Evolutionary conservation across 2,329 filamentous ascomycete genomes (phyloP).

Genomic region (Neocucurbitaria cava): DNA sequence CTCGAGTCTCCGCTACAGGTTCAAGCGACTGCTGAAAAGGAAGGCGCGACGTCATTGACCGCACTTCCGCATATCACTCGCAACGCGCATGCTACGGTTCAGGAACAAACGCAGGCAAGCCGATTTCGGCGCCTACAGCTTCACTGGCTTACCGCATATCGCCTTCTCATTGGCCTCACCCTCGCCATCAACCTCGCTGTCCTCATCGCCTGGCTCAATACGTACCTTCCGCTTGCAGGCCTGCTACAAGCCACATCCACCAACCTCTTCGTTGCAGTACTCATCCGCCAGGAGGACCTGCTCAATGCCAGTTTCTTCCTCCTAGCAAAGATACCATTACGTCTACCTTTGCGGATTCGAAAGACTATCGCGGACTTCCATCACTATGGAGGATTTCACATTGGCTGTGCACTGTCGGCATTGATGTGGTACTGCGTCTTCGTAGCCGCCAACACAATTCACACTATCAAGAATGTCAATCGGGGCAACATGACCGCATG

Average conservation of each 20-base stretch:
- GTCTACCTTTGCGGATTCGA: constrained; percentile 32
- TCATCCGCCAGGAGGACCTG: constrained; percentile 43
- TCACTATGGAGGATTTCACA: constrained; percentile 45
- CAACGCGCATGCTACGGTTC: no score
- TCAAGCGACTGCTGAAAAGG: background rate
- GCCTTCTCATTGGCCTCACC: constrained; percentile 15
- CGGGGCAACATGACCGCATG: constrained; percentile 17
- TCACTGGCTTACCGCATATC: constrained; percentile 28
- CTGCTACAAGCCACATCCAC: constrained; percentile 38
- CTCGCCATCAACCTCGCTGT: constrained; percentile 14
- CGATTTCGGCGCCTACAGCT: constrained; percentile 7
- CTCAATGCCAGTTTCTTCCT: constrained; percentile 38
- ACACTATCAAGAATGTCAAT: constrained; percentile 23
- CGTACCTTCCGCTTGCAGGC: background rate
- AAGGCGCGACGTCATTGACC: background rate
- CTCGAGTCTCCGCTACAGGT: background rate
- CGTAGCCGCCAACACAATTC: constrained; percentile 33
- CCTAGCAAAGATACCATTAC: constrained; percentile 36
- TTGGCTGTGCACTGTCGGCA: constrained; percentile 40
- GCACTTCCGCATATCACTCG: background rate
- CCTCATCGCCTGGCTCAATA: background rate
- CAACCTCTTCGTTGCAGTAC: constrained; percentile 43
- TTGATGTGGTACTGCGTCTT: constrained; percentile 55
- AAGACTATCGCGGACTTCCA: constrained; percentile 36
- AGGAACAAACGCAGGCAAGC: background rate